Evolutionary conservation across 441 rosid species (phyloP).

Genomic region (Gossypium davidsonii): DNA sequence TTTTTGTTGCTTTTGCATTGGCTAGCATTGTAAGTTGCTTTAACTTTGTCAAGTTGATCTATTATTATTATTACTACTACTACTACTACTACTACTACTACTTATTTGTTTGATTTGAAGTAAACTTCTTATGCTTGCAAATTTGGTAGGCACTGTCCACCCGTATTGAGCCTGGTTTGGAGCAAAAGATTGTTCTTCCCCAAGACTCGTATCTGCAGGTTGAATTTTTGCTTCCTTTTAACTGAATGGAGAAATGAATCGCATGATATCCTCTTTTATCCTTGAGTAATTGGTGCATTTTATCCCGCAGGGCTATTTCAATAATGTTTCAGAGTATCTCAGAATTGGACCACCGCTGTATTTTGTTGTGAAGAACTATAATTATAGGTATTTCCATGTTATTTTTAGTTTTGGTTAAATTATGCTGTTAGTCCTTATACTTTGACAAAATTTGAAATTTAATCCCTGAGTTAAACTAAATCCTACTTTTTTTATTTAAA

Average conservation of each 20-base stretch:
- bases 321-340: slow-evolving; percentile 68
- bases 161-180: slow-evolving; percentile 92
- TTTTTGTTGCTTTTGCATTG: slow-evolving; percentile 71
- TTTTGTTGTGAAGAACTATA: slow-evolving; percentile 87
- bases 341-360: slow-evolving; percentile 93
- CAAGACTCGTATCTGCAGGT: slow-evolving; percentile 97
- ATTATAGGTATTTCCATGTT: slow-evolving; percentile 60
- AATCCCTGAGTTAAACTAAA: not conserved
- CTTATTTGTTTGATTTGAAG: slow-evolving; percentile 4
- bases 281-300: slow-evolving; percentile 20
- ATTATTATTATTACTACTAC: not conserved
- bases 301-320: slow-evolving; percentile 76
- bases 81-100: not conserved
- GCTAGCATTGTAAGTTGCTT: slow-evolving; percentile 76
- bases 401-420: slow-evolving; percentile 7
- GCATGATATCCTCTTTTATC: slow-evolving; percentile 3
- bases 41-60: slow-evolving; percentile 13
- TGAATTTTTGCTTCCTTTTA: slow-evolving; percentile 21
- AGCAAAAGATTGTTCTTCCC: slow-evolving; percentile 95
- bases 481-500: not conserved
- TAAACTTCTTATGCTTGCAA: slow-evolving; percentile 16
- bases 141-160: slow-evolving; percentile 67
- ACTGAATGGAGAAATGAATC: slow-evolving; percentile 8
- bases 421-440: not conserved
- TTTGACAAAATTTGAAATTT: not conserved